A percentile compares a stretch with the other conserved stretches of the same genome.
Evolutionary conservation across 305 asterid genomes (phyloP).

Genomic region (Solanum hybrid): DNA sequence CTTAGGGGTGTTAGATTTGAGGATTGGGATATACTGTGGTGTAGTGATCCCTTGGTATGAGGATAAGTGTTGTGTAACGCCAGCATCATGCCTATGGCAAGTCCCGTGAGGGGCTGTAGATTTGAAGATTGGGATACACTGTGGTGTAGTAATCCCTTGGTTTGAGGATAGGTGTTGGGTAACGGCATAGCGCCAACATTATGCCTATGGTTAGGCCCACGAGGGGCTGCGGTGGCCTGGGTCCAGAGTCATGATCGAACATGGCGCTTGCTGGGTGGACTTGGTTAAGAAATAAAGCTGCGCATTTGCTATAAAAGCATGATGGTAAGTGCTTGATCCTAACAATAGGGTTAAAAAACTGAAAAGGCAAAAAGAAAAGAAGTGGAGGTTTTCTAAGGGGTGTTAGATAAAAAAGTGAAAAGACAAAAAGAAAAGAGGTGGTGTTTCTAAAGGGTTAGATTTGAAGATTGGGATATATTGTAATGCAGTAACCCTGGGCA

Average conservation of each 20-base stretch:
- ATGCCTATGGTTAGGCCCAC: background rate
- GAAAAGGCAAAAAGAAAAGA: no score
- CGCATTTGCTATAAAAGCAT: no score
- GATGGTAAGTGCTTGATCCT: no score
- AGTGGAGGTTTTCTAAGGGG: no score
- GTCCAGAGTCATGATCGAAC: background rate
- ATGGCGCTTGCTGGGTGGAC: background rate
- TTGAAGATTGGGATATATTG: no score
- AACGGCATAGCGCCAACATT: background rate
- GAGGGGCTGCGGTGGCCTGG: background rate
- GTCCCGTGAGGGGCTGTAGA: background rate
- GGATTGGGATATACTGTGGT: background rate
- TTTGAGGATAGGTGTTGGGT: background rate
- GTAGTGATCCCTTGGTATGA: background rate
- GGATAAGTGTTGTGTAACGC: background rate
- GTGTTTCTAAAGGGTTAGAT: no score
- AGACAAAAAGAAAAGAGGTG: no score
- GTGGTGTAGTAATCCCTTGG: background rate
- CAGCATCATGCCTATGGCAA: background rate
- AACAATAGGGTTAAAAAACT: no score
- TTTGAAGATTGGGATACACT: background rate
- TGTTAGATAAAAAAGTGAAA: no score
- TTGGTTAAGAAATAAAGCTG: no score
- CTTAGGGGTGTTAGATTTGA: background rate
- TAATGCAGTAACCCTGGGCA: no score